Evolutionary conservation across 495 filamentous ascomycete genomes (phyloP), one percentile per base, ranked within the genome.

Genomic region (Aspergillus leporis): DNA sequence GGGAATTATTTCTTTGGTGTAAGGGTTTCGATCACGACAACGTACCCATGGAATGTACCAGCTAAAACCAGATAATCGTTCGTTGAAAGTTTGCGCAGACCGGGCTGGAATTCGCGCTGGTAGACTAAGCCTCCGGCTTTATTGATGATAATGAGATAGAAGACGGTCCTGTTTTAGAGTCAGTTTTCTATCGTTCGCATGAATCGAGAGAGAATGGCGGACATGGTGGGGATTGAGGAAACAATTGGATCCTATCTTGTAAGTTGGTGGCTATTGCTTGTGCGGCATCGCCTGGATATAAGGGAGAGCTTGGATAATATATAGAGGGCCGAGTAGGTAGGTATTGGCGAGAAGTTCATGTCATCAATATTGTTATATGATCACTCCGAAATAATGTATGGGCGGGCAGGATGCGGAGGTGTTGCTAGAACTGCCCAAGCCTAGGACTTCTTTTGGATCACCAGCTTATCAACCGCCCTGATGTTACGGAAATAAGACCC

Each of bases 31-130:
- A 16, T 14, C 30, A 54, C 43, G n/a, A 21, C 38, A 38, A 36
- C 70, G 65, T 75, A 90, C 86, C 94, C 94, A 72, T 98, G 94
- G 74, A 98, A 98, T 43, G 94, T 98, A 30, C 94, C 94, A 0
- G 94, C 94, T n/a, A 98, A 87, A 55, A 98, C 92, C 4, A 98
- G 88, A 69, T 91, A 91, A 78, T 98, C 95, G 67, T 98, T 98
- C 53, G 89, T 91, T 51, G 83, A 90, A 64, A 98, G 84, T 69
- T 93, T 93, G 73, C 87, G 88, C 61, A 98, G 80, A 38, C 87
- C 85, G 25, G 85, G 81, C 66, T 91, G 85, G 77, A 98, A 98
- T 64, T 92, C 89, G 52, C 91, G 90, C 75, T 96, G 91, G 78
- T 96, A 98, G 72, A 98, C 89, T 58, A 98, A 81, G 59, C 94